phyloP scores from a whole-genome alignment of 2,329 filamentous ascomycete species.

The Cordyceps cateniannulata region DNA sequence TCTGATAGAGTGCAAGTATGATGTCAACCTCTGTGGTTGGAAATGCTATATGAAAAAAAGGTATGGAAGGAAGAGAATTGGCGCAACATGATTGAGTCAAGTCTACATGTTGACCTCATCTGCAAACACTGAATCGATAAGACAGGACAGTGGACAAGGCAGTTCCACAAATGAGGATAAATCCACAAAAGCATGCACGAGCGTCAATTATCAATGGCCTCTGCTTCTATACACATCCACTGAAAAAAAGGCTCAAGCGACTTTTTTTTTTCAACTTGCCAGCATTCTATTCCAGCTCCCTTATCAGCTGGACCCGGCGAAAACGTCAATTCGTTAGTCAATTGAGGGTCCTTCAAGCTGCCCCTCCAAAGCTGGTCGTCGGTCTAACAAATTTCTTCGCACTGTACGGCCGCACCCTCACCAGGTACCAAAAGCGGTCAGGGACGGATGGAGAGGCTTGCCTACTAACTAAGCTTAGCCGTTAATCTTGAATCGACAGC shows the following conservation, averaged over 20 bases:
- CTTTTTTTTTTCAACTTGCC: background rate
- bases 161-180: conserved; percentile 12
- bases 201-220: conserved; percentile 1
- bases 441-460: background rate
- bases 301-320: background rate
- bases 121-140: background rate
- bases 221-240: background rate
- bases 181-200: conserved; percentile 1
- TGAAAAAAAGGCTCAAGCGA: background rate
- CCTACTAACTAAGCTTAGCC: background rate
- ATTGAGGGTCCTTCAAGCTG: background rate
- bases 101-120: background rate
- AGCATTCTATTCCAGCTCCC: no score
- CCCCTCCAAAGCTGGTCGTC: background rate
- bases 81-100: background rate
- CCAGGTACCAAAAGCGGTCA: background rate
- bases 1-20: no score
- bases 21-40: background rate
- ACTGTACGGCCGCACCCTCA: conserved; percentile 3
- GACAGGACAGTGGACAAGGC: no score
- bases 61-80: background rate
- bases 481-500: background rate
- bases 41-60: background rate
- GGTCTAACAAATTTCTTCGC: conserved; percentile 1
- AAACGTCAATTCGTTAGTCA: background rate